Evolutionary conservation across 2,329 filamentous ascomycete genomes (phyloP).

Genomic region (Grosmannia clavigera): DNA sequence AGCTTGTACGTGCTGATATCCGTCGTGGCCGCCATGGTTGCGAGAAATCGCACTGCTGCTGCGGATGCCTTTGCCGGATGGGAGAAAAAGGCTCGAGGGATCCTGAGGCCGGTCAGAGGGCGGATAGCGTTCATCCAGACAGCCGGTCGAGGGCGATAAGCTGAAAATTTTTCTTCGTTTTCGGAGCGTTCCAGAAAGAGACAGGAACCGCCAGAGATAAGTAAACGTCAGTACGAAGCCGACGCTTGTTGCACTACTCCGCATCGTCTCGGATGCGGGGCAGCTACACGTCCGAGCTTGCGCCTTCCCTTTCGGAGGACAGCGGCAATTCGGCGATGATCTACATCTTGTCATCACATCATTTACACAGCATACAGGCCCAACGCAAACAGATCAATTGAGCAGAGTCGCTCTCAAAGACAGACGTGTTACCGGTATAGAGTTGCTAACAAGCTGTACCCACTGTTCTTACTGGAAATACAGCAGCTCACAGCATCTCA

Average conservation of each 20-base stretch:
- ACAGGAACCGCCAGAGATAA: not conserved
- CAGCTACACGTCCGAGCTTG: not conserved
- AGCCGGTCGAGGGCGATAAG: not conserved
- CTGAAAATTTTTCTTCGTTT: not conserved
- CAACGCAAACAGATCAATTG: not conserved
- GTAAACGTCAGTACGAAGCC: not conserved
- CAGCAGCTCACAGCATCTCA: too few relatives aligned
- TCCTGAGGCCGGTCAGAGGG: not conserved
- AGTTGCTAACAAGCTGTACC: too few relatives aligned
- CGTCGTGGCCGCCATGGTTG: conserved; percentile 55
- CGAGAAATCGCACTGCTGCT: conserved; percentile 17
- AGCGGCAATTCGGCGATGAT: not conserved
- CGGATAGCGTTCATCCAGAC: not conserved
- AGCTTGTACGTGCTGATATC: conserved; percentile 68
- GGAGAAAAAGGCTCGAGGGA: not conserved
- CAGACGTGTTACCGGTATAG: not conserved
- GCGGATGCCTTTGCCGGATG: too few relatives aligned
- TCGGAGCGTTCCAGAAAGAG: not conserved
- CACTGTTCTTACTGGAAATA: too few relatives aligned
- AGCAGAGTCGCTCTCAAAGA: not conserved
- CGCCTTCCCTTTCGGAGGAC: not conserved
- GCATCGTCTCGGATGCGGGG: not conserved
- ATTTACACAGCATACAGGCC: too few relatives aligned
- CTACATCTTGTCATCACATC: not conserved
- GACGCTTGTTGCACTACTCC: not conserved